phyloP scores from a whole-genome alignment of 352 stramenopile species.

The Phytophthora nicotianae region DNA sequence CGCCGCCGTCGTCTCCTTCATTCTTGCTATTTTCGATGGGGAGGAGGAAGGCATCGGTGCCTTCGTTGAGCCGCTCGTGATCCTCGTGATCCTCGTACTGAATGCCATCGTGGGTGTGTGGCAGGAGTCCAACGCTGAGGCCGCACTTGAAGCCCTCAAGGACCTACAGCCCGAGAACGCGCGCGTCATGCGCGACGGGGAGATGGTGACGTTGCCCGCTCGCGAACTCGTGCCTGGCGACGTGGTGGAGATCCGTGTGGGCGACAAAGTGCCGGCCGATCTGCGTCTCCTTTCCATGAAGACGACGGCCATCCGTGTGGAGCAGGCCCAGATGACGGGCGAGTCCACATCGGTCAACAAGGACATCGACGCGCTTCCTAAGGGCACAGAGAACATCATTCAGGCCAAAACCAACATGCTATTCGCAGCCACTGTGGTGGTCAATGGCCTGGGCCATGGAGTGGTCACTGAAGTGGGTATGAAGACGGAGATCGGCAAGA shows the following conservation, averaged over 20 bases:
- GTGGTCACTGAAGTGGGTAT: slow-evolving; percentile 97
- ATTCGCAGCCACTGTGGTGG: slow-evolving; percentile 98
- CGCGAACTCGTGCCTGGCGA: slow-evolving; percentile 96
- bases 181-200: slow-evolving; percentile 86
- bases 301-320: slow-evolving; percentile 93
- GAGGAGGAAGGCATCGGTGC: slow-evolving; percentile 84
- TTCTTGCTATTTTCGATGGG: slow-evolving; percentile 93
- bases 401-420: slow-evolving; percentile 97
- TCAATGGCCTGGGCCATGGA: slow-evolving; percentile 92
- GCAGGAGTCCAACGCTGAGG: slow-evolving; percentile 95
- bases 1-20: slow-evolving; percentile 94
- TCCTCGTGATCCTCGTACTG: slow-evolving; percentile 96
- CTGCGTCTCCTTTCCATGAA: slow-evolving; percentile 95
- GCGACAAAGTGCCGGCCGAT: slow-evolving; percentile 98
- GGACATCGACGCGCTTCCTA: slow-evolving; percentile 76
- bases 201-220: slow-evolving; percentile 86
- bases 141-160: slow-evolving; percentile 95
- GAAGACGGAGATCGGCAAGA: slow-evolving; percentile 99
- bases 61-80: slow-evolving; percentile 98
- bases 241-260: slow-evolving; percentile 95
- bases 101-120: slow-evolving; percentile 97
- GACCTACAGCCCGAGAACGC: slow-evolving; percentile 94
- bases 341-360: slow-evolving; percentile 96
- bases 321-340: slow-evolving; percentile 97
- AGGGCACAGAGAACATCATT: slow-evolving; percentile 79